Evolutionary conservation across 495 filamentous ascomycete species (phyloP).

Genomic region (Friedmanniomyces endolithicus): DNA sequence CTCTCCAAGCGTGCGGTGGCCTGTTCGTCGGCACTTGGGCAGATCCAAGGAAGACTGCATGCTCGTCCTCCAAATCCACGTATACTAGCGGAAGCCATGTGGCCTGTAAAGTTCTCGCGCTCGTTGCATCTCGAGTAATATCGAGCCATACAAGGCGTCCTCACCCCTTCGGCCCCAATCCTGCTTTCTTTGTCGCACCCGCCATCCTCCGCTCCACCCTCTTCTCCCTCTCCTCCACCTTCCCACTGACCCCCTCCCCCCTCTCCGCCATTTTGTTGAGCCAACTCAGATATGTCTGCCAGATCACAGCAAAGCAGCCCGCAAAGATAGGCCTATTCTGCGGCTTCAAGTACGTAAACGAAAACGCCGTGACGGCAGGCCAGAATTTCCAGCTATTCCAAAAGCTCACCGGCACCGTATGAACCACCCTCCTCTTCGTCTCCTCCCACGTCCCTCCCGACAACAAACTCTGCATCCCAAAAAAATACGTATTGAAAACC

Average conservation of each 20-base stretch:
- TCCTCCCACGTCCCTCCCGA: slow-evolving; percentile 46
- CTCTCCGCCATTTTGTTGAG: slow-evolving; percentile 63
- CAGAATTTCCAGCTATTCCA: slow-evolving; percentile 77
- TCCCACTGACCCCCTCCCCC: slow-evolving; percentile 32
- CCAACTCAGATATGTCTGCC: slow-evolving; percentile 82
- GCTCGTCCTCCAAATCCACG: too few relatives aligned
- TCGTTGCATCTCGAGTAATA: too few relatives aligned
- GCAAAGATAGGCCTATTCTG: slow-evolving; percentile 71
- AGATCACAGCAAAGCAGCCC: slow-evolving; percentile 65
- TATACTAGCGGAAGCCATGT: too few relatives aligned
- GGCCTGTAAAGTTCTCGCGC: too few relatives aligned
- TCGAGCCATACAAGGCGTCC: background rate
- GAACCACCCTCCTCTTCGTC: slow-evolving; percentile 54
- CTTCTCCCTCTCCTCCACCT: slow-evolving; percentile 29
- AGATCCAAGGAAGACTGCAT: too few relatives aligned
- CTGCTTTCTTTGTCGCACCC: background rate
- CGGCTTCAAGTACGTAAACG: slow-evolving; percentile 67
- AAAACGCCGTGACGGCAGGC: slow-evolving; percentile 80
- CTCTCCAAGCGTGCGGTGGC: too few relatives aligned
- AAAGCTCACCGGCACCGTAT: slow-evolving; percentile 65
- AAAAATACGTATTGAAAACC: slow-evolving; percentile 84
- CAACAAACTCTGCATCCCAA: slow-evolving; percentile 63
- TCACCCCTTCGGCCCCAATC: background rate
- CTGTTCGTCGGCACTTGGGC: too few relatives aligned
- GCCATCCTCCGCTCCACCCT: background rate